Conservation (phyloP, 768 basidiomycete species). For the Mycena indigotica region DNA sequence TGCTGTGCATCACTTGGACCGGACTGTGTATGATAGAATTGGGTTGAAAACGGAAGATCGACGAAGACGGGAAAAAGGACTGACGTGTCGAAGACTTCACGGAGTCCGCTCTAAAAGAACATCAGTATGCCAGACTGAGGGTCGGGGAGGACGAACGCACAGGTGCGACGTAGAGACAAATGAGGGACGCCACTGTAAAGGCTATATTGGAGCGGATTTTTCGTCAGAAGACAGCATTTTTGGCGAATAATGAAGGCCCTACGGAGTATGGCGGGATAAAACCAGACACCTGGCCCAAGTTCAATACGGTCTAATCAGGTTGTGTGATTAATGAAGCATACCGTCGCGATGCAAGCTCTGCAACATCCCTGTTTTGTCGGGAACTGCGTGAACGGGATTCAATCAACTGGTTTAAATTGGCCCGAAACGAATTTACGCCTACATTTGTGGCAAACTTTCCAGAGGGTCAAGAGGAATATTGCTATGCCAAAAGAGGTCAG, state of each 20-base stretch:
- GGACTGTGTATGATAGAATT: background rate
- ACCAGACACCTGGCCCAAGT: too few relatives aligned
- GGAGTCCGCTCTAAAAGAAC: too few relatives aligned
- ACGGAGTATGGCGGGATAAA: slow-evolving; percentile 16
- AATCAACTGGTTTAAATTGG: too few relatives aligned
- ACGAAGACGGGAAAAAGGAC: too few relatives aligned
- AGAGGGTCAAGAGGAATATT: slow-evolving; percentile 13
- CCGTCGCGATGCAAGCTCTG: slow-evolving; percentile 14
- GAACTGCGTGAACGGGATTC: too few relatives aligned
- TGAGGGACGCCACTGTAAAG: background rate
- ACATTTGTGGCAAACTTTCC: slow-evolving; percentile 12
- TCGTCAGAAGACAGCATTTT: background rate
- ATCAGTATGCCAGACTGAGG: too few relatives aligned
- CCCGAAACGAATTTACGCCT: background rate
- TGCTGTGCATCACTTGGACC: slow-evolving; percentile 7
- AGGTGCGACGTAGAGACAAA: slow-evolving; percentile 2
- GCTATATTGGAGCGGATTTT: background rate
- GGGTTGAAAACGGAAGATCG: background rate
- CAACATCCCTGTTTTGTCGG: too few relatives aligned
- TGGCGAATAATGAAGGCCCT: background rate
- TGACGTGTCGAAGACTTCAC: background rate
- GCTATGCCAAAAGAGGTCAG: too few relatives aligned
- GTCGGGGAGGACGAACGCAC: too few relatives aligned
- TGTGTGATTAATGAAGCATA: too few relatives aligned
- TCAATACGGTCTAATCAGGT: too few relatives aligned